Evolutionary conservation across 371 early-diverging fungal genomes (phyloP).

Genomic region (Furculomyces boomerangus): DNA sequence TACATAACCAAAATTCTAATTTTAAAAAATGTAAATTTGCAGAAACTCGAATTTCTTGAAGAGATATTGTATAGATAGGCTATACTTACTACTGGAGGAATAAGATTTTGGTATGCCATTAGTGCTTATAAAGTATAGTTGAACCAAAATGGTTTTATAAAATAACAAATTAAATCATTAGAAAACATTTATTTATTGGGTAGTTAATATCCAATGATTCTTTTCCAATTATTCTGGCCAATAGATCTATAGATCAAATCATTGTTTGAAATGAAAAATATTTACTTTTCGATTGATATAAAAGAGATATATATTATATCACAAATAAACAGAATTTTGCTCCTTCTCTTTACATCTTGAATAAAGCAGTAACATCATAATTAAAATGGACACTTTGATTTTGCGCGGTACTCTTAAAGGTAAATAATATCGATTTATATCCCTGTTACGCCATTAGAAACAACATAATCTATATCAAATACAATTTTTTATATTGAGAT

Average conservation of each 20-base stretch:
- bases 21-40: background rate
- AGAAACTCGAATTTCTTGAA: background rate
- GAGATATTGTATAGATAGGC: background rate
- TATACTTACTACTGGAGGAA: conserved; percentile 49
- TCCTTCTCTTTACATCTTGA: background rate
- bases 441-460: background rate
- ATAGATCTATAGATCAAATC: too few species aligned
- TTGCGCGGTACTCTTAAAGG: conserved; percentile 21
- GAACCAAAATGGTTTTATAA: too few species aligned
- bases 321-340: too few species aligned
- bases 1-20: conserved; percentile 77
- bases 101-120: conserved; percentile 61
- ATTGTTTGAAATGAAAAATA: too few species aligned
- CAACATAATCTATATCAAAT: conserved; percentile 1
- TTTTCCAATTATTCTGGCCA: too few species aligned
- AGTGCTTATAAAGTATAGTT: too few species aligned
- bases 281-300: too few species aligned
- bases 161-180: too few species aligned
- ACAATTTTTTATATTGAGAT: background rate
- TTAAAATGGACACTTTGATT: conserved; percentile 8
- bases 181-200: too few species aligned
- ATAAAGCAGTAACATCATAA: background rate
- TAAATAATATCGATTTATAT: conserved; percentile 4
- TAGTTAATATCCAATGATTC: too few species aligned
- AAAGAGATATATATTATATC: too few species aligned